Conservation (phyloP, 305 asterid species). For the Plantago coronopus region DNA sequence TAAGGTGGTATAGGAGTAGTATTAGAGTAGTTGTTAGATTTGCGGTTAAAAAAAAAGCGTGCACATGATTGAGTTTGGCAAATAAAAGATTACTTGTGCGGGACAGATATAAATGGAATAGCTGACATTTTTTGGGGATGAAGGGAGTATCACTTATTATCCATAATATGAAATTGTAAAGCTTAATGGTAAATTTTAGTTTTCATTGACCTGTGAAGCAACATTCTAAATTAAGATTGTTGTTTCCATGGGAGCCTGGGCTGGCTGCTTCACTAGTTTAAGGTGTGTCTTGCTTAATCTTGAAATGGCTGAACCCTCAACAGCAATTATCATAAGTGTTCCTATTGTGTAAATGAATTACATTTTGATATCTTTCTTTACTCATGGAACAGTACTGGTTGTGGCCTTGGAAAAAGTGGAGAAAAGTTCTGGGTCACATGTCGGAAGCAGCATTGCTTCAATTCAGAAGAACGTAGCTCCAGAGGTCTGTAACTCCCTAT, state of each 20-base stretch:
- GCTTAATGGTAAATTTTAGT: not conserved
- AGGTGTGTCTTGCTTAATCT: not conserved
- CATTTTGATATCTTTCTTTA: slow-evolving; percentile 23
- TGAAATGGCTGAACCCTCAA: too few species aligned
- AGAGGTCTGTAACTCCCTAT: slow-evolving; percentile 46
- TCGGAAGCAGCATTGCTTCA: slow-evolving; percentile 91
- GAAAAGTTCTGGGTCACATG: slow-evolving; percentile 78
- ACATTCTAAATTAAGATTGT: not conserved
- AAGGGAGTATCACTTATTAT: not conserved
- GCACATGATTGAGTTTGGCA: too few species aligned
- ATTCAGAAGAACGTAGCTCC: slow-evolving; percentile 94
- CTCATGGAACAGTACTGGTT: slow-evolving; percentile 59
- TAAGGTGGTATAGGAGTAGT: too few species aligned
- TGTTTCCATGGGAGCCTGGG: slow-evolving; percentile 4
- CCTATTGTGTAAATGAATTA: slow-evolving; percentile 11
- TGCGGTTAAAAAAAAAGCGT: too few species aligned
- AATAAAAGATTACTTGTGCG: too few species aligned
- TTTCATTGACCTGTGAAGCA: slow-evolving; percentile 13
- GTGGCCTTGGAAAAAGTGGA: slow-evolving; percentile 93
- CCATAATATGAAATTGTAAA: not conserved
- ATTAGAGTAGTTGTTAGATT: too few species aligned
- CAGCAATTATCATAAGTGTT: slow-evolving; percentile 16
- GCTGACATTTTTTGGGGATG: too few species aligned
- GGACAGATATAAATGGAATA: too few species aligned
- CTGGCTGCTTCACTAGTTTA: slow-evolving; percentile 10